Evolutionary conservation across 2,329 filamentous ascomycete species (phyloP).

Genomic region (Bipolaris oryzae): DNA sequence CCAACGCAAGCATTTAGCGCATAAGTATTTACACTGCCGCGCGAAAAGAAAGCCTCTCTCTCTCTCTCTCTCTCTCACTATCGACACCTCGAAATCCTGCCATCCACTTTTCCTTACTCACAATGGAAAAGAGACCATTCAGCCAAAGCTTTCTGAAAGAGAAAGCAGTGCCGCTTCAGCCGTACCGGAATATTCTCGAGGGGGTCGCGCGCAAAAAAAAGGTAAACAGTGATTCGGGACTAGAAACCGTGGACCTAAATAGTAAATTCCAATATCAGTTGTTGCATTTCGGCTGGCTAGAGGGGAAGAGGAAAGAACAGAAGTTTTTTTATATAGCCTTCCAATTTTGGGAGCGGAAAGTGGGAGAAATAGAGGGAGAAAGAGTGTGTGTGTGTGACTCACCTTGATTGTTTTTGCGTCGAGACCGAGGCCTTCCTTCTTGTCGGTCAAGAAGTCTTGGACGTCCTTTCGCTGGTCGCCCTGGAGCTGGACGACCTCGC

Average conservation of each 20-base stretch:
- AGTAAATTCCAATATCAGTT: neutral
- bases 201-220: neutral
- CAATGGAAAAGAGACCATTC: neutral
- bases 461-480: constrained; percentile 99
- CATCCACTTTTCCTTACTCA: constrained; percentile 2
- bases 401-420: constrained; percentile 98
- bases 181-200: neutral
- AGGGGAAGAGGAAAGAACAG: no score
- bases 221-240: constrained; percentile 5
- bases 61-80: neutral
- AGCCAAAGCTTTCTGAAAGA: neutral
- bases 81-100: neutral
- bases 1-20: constrained; percentile 5
- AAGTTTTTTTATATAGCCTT: no score
- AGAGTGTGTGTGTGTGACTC: constrained; percentile 9
- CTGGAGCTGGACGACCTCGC: constrained; percentile 99
- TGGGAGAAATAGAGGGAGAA: no score
- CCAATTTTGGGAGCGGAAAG: neutral
- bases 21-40: constrained; percentile 9
- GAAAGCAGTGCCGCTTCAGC: constrained; percentile 6
- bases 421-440: constrained; percentile 91
- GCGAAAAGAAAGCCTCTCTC: neutral
- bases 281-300: neutral
- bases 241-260: constrained; percentile 47
- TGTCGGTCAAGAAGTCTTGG: constrained; percentile 95